Base-by-base conservation (phyloP, 257 asterid genomes). In the Cynanchum wilfordii region DNA sequence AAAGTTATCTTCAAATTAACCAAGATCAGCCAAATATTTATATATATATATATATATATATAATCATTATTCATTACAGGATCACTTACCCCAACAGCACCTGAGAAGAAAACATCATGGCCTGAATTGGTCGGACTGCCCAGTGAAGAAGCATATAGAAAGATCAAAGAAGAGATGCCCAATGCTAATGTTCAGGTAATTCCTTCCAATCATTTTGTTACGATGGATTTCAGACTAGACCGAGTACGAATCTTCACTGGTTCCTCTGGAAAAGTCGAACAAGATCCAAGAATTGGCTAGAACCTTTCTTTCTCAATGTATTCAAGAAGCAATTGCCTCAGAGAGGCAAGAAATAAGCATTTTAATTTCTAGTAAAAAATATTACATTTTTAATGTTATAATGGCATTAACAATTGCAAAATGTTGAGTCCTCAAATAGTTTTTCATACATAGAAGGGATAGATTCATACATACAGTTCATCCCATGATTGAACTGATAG, bases 41-140 rank as follows among this genome's bases (percentile, higher is more conserved):
- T n/a, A n/a, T n/a, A n/a, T n/a, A n/a, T n/a, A n/a, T n/a, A n/a
- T n/a, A n/a, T n/a, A n/a, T n/a, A n/a, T n/a, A n/a, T n/a, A n/a
- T 33, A 33, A 33, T 50, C 20, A 17, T 50, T 12, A 3, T 50
- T 50, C 55, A 15, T 16, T 17, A 50, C 73, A 65, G 76, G 68
- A 42, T 70, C 57, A 42, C 10, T 25, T 38, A 75, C 44, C 12
- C n/a, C 17, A 22, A 13, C 58, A 36, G 16, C 7, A 27, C 54
- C 69, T 42, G 82, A 60, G 73, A 85, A 78, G 73, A 85, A 78
- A 68, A 75, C 67, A 52, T 73, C 82, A 25, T 87, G 93, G 93
- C 90, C 90, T 3, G 90, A 85, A 65, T 38, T 87, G 81, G 85
- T 85, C 0, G 93, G 93, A 30, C 65, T 75, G 52, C 58, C 86